Evolutionary conservation across 139 green algal species (phyloP), one percentile per base, ranked within the genome.

Genomic region (Klebsormidium nitens): DNA sequence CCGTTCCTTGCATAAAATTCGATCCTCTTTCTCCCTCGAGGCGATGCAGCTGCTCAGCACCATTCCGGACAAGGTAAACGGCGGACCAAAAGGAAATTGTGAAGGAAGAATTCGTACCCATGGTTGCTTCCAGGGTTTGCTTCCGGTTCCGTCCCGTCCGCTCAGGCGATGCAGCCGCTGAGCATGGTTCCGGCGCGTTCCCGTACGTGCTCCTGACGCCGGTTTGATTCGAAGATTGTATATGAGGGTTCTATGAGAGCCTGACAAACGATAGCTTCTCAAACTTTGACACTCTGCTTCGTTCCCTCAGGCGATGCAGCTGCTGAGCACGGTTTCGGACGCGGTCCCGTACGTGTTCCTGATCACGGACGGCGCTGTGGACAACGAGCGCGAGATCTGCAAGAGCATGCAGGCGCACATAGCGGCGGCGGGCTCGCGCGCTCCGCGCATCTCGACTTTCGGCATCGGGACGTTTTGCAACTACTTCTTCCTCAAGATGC

Each of bases 401-500:
- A 28, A 44, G 14, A 32, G 56, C 11, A 35, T 39, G 66, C 31
- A 58, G n/a, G 6, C 8, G 23, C 37, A 59, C 6, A 26, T 26
- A 6, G 29, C 55, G 11, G 14, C 8, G 11, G 11, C 8, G 29
- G 55, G 55, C 31, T 36, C 11, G 29, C 8, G 11, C 29, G n/a
- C 37, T 14, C 82, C 82, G 6, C 72, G 82, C 38, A 71, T 87
- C 34, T 82, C 34, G 49, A 84, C 80, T 37, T 86, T 87, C 61
- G 82, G 74, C 39, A 84, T 87, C 49, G 82, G 85, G 8, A 46
- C 55, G 5, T 90, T 80, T 69, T 87, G 81, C 81, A 90, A 90
- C 78, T 78, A 90, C 68, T 90, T 79, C 76, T 89, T 90, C 69
- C 66, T 90, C 23, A 68, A 69, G 58, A 69, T 71, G 60, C 67